Base-by-base conservation (phyloP, 805 yeast species). In the Vanderwaltozyma yarrowii region DNA sequence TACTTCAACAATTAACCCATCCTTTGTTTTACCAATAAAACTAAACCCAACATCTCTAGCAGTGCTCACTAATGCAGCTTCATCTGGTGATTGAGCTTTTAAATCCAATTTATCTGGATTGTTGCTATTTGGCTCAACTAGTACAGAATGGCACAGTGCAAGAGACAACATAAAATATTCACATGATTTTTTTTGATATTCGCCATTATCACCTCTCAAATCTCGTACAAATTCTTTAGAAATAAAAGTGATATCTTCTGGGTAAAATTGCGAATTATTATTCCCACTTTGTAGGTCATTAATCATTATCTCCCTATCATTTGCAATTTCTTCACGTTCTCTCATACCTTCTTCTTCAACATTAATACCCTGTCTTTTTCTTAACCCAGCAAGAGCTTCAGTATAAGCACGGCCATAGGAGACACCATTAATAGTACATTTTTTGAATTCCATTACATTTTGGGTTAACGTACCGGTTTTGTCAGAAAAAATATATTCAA, bases 11-110 rank as follows among this genome's bases (percentile, higher is more conserved):
- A 80, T 61, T 15, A 80, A 51, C 40, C 89, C 92, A 35, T 69
- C 68, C 52, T 80, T 80, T 9, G 87, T 81, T 56, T 76, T 71
- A 30, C 73, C 78, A 15, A 70, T 56, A 54, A 80, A 81, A 27
- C 73, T 69, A 58, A 75, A 82, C 0, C 94, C 94, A 49, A 80
- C 65, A 50, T 81, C 80, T 55, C 88, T 70, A 0, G 92, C 92
- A 16, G 92, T 80, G 13, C 78, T 79, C 13, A 83, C 94, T 40
- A 83, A 69, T 0, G 94, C 92, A 20, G 88, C 87, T 60, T 83
- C 94, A 66, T 83, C 94, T 0, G 94, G 94, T 19, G 87, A 78
- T 55, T 82, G 92, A 0, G 92, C 92, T 50, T 80, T 78, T 28
- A 80, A 61, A 19, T 74, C 64, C 36, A 71, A 47, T 42, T 69